Evolutionary conservation across 1,284 basidiomycete genomes (phyloP).

Genomic region (Tilletia caries): DNA sequence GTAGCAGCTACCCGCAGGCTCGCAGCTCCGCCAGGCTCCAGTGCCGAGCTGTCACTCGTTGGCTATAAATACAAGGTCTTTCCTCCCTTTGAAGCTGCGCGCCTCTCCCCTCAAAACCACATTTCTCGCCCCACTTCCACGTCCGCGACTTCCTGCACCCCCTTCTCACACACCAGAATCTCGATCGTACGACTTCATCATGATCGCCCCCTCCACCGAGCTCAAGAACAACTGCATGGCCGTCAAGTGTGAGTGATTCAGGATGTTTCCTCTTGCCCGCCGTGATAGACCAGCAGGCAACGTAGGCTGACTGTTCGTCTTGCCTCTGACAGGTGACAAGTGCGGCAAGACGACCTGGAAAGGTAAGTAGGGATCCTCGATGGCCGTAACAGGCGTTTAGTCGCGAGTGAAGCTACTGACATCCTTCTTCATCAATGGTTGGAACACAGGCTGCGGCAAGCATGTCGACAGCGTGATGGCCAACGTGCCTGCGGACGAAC

Average conservation of each 20-base stretch:
- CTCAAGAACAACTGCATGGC: constrained; percentile 32
- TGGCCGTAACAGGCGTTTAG: no score
- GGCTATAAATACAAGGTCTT: no score
- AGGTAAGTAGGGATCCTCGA: neutral
- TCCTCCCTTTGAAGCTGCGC: no score
- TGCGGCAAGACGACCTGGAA: constrained; percentile 40
- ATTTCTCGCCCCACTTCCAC: no score
- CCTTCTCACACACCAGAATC: no score
- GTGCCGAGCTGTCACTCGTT: no score
- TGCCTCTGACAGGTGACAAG: constrained; percentile 26
- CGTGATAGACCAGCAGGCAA: neutral
- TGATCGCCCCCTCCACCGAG: neutral
- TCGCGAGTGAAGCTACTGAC: neutral
- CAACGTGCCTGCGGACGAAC: neutral
- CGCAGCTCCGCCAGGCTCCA: no score
- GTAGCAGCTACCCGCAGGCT: no score
- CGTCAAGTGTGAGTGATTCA: constrained; percentile 26
- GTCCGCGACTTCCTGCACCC: no score
- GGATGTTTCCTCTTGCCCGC: neutral
- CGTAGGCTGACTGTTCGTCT: neutral
- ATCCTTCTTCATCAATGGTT: neutral
- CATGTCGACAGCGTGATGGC: constrained; percentile 26
- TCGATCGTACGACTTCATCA: no score
- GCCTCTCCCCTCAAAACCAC: no score
- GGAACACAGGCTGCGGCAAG: constrained; percentile 29